phyloP scores from a whole-genome alignment of 768 basidiomycete genomes.

The Amyloporia xantha region DNA sequence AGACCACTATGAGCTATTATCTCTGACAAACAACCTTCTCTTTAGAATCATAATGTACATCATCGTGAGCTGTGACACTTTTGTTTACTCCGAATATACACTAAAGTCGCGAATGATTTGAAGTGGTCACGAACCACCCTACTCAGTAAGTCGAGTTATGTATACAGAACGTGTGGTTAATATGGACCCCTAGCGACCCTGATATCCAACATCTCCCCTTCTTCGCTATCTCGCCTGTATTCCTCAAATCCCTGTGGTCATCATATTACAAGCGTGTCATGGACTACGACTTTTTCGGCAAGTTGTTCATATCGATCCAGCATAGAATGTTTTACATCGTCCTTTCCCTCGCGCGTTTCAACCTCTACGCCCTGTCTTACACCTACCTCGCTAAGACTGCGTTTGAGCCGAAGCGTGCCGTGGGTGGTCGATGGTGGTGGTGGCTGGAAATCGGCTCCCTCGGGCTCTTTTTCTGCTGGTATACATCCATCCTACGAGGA shows the following conservation, averaged over 20 bases:
- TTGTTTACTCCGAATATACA: not conserved
- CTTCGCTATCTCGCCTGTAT: conserved; percentile 85
- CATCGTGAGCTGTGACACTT: conserved; percentile 55
- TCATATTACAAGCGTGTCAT: conserved; percentile 92
- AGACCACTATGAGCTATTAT: too few relatives aligned
- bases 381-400: conserved; percentile 60
- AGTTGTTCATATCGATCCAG: conserved; percentile 65
- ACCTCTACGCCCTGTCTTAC: conserved; percentile 89
- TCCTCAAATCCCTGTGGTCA: conserved; percentile 83
- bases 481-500: conserved; percentile 56
- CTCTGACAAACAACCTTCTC: not conserved
- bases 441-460: conserved; percentile 70
- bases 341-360: conserved; percentile 88
- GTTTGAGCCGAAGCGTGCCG: conserved; percentile 54
- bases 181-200: conserved; percentile 49
- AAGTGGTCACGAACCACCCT: conserved; percentile 96
- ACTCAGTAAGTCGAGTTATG: conserved; percentile 67
- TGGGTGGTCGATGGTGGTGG: conserved; percentile 74
- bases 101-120: not conserved
- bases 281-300: conserved; percentile 65
- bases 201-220: conserved; percentile 90
- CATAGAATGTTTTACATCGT: conserved; percentile 91
- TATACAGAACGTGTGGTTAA: conserved; percentile 7
- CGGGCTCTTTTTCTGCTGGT: conserved; percentile 89
- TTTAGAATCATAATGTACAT: conserved; percentile 90